Conservation (phyloP, 768 basidiomycete genomes). For the Naganishia vishniacii region DNA sequence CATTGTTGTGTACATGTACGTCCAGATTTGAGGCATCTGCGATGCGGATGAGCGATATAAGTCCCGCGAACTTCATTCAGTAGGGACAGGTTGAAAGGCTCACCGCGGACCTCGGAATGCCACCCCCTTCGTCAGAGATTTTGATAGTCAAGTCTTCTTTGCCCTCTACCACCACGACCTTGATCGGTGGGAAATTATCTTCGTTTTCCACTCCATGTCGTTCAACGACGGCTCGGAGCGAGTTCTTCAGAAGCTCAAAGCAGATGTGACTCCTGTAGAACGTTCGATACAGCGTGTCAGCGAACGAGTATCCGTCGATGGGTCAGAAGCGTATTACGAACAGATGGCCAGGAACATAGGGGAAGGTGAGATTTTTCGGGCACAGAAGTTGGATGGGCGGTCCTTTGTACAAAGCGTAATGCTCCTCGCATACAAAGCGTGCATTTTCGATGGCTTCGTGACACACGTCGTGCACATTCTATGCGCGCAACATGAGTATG, state of each 20-base stretch:
- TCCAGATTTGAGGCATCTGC: slow-evolving; percentile 87
- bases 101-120: slow-evolving; percentile 63
- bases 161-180: slow-evolving; percentile 92
- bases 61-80: no score
- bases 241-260: slow-evolving; percentile 97
- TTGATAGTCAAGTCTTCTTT: slow-evolving; percentile 98
- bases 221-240: slow-evolving; percentile 91
- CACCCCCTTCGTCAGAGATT: slow-evolving; percentile 94
- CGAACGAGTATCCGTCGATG: neutral
- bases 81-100: slow-evolving; percentile 1
- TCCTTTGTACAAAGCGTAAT: slow-evolving; percentile 86
- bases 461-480: slow-evolving; percentile 91
- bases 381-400: slow-evolving; percentile 96
- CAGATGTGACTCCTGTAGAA: slow-evolving; percentile 73
- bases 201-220: slow-evolving; percentile 76
- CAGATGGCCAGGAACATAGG: slow-evolving; percentile 93
- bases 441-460: slow-evolving; percentile 98
- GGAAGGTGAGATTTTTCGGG: slow-evolving; percentile 73
- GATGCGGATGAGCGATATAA: neutral
- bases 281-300: neutral
- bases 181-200: slow-evolving; percentile 77
- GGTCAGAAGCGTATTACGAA: slow-evolving; percentile 33
- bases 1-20: slow-evolving; percentile 53
- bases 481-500: slow-evolving; percentile 89
- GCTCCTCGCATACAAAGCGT: slow-evolving; percentile 76